phyloP scores from a whole-genome alignment of 2,329 filamentous ascomycete species.

The Cercospora citrullina region DNA sequence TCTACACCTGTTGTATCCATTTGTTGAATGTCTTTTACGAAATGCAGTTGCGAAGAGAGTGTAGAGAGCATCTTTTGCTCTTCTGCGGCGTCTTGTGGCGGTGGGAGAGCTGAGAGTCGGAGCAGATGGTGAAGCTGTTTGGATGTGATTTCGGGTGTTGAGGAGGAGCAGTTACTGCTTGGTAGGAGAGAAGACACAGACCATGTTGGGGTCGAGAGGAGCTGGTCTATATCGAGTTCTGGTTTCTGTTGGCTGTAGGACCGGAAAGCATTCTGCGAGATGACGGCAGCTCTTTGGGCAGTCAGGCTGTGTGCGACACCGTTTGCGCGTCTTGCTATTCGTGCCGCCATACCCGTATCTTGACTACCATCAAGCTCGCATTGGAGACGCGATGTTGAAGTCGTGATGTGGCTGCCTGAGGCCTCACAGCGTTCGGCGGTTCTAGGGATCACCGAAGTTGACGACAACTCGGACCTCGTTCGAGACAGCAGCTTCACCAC shows the following conservation, averaged over 20 bases:
- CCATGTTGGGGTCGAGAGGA: slow-evolving; percentile 73
- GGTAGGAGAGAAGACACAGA: slow-evolving; percentile 76
- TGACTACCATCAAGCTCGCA: not conserved
- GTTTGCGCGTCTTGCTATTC: not conserved
- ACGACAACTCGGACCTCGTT: slow-evolving; percentile 3
- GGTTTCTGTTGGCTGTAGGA: slow-evolving; percentile 1
- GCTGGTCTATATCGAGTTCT: slow-evolving; percentile 37
- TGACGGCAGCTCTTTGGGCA: not conserved
- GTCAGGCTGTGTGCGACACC: not conserved
- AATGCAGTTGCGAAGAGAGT: slow-evolving; percentile 79
- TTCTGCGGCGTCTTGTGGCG: slow-evolving; percentile 62
- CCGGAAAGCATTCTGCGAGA: not conserved
- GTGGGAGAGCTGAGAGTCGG: slow-evolving; percentile 82
- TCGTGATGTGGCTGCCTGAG: not conserved
- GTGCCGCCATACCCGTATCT: not conserved
- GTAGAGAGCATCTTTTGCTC: slow-evolving; percentile 71
- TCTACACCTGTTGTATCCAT: slow-evolving; percentile 72
- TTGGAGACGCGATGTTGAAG: not conserved
- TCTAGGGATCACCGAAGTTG: slow-evolving; percentile 10
- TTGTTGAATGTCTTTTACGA: slow-evolving; percentile 81
- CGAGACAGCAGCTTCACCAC: slow-evolving; percentile 2
- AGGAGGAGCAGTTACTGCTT: slow-evolving; percentile 32
- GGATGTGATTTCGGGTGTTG: slow-evolving; percentile 56
- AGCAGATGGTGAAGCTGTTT: slow-evolving; percentile 79
- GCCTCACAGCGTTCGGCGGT: not conserved